Percentiles rank a stretch among this genome's conserved stretches.
These are phyloP conservation scores for Claviceps sp. DNA, from an alignment of 2,329 filamentous ascomycete species.

Conservation along the genomic window DNA sequence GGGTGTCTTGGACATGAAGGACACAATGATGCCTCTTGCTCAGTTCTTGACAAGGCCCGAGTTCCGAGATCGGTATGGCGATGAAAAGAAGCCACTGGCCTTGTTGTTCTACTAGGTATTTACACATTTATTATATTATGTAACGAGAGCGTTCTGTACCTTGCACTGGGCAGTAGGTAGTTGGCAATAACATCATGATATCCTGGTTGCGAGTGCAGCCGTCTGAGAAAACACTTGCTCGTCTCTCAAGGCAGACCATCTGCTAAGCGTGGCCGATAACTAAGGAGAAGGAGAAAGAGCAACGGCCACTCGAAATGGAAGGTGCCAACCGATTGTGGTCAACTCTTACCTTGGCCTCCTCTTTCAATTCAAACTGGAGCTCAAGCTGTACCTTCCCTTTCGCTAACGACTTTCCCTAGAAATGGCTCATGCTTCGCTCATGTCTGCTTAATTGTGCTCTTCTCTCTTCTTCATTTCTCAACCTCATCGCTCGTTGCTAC, in stretches of 20 bases:
- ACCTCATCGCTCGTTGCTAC: constrained; percentile 11
- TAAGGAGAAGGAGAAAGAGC: background rate
- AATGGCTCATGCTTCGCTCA: background rate
- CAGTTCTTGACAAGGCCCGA: constrained; percentile 58
- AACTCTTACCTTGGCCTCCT: background rate
- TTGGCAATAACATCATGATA: background rate
- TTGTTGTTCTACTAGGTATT: constrained; percentile 48
- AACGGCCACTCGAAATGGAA: background rate
- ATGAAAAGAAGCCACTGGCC: constrained; percentile 42
- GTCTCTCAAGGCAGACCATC: background rate
- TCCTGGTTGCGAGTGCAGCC: background rate
- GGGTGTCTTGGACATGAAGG: constrained; percentile 89
- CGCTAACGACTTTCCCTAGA: constrained; percentile 1
- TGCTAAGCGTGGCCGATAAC: background rate
- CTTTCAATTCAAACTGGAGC: background rate
- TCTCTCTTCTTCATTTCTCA: constrained; percentile 6
- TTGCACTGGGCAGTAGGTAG: background rate
- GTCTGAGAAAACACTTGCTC: background rate
- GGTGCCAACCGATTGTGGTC: background rate
- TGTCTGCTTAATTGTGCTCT: background rate
- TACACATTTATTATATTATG: background rate
- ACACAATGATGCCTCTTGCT: constrained; percentile 70
- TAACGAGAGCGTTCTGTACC: background rate
- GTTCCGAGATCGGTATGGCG: constrained; percentile 56
- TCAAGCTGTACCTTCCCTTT: background rate